A percentile compares a stretch with the other conserved stretches of the same genome.
These are phyloP conservation scores for Myriosclerotinia curreyana DNA, from an alignment of 2,329 filamentous ascomycete genomes.

Conservation along the genomic window DNA sequence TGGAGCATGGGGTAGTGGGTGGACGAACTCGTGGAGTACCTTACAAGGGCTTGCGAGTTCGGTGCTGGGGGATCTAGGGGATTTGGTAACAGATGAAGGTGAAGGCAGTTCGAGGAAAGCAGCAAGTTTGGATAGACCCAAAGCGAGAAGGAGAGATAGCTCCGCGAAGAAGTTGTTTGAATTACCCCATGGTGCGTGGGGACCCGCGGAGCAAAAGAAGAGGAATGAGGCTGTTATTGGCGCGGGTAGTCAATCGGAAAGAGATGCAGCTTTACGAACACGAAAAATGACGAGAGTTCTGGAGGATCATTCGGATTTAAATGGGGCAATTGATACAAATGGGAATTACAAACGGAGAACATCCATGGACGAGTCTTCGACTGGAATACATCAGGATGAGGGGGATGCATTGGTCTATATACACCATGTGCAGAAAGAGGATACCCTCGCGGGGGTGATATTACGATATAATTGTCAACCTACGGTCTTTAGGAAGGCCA, in stretches of 20 bases:
- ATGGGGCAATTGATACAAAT: constrained; percentile 52
- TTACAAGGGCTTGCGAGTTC: constrained; percentile 39
- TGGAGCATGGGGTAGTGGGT: constrained; percentile 25
- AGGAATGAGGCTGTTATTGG: constrained; percentile 44
- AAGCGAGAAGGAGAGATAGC: constrained; percentile 23
- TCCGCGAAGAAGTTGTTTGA: constrained; percentile 26
- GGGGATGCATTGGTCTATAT: constrained; percentile 84
- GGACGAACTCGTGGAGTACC: constrained; percentile 37
- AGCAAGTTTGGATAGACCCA: constrained; percentile 17
- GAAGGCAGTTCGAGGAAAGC: constrained; percentile 21
- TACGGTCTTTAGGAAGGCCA: constrained; percentile 78
- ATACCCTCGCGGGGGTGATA: constrained; percentile 88
- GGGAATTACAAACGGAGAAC: constrained; percentile 36
- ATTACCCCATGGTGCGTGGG: constrained; percentile 33
- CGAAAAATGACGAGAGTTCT: constrained; percentile 57
- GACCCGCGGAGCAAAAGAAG: constrained; percentile 30
- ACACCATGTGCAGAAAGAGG: constrained; percentile 75
- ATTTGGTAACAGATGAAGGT: constrained; percentile 25
- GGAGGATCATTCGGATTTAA: constrained; percentile 59
- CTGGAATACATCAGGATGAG: constrained; percentile 50
- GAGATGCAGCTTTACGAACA: constrained; percentile 54
- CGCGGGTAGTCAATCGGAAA: constrained; percentile 51
- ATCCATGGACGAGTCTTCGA: constrained; percentile 34
- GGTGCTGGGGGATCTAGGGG: constrained; percentile 34
- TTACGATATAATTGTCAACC: constrained; percentile 86